phyloP scores from a whole-genome alignment of 192 early-diverging fungal genomes.

The Coemansia sp. region DNA sequence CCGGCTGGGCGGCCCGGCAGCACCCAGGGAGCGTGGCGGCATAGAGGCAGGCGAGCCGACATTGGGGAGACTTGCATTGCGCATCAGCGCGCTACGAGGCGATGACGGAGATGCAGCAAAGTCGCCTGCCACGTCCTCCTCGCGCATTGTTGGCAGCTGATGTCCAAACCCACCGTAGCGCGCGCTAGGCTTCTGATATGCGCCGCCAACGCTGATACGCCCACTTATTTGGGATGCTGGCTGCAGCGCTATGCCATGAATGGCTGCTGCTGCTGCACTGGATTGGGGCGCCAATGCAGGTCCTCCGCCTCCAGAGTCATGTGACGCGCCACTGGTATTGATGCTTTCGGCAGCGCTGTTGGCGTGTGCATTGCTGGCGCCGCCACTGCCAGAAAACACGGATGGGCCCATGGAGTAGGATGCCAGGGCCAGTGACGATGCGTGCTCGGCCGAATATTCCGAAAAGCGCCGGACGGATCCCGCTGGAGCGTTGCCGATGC shows the following conservation, averaged over 20 bases:
- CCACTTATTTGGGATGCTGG: not conserved
- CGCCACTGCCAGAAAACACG: slow-evolving; percentile 12
- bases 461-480: slow-evolving; percentile 28
- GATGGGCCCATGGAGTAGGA: slow-evolving; percentile 32
- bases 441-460: slow-evolving; percentile 23
- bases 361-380: slow-evolving; percentile 1
- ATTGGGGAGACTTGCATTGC: slow-evolving; percentile 33
- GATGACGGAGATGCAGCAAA: slow-evolving; percentile 8
- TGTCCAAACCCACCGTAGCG: slow-evolving; percentile 30
- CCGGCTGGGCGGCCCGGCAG: not conserved
- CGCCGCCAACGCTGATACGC: slow-evolving; percentile 1
- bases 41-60: slow-evolving; percentile 9
- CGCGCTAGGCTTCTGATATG: not conserved
- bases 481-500: slow-evolving; percentile 4
- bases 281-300: slow-evolving; percentile 4
- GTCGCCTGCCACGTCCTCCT: slow-evolving; percentile 25
- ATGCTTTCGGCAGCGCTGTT: slow-evolving; percentile 9
- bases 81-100: slow-evolving; percentile 29
- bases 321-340: slow-evolving; percentile 26
- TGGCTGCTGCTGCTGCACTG: not conserved
- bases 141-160: slow-evolving; percentile 47
- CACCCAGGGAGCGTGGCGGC: slow-evolving; percentile 6
- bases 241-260: slow-evolving; percentile 4
- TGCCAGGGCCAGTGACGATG: slow-evolving; percentile 20
- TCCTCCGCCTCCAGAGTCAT: slow-evolving; percentile 13